phyloP scores from a whole-genome alignment of 73 alveolate genomes.

The Symbiodinium pilosum region DNA sequence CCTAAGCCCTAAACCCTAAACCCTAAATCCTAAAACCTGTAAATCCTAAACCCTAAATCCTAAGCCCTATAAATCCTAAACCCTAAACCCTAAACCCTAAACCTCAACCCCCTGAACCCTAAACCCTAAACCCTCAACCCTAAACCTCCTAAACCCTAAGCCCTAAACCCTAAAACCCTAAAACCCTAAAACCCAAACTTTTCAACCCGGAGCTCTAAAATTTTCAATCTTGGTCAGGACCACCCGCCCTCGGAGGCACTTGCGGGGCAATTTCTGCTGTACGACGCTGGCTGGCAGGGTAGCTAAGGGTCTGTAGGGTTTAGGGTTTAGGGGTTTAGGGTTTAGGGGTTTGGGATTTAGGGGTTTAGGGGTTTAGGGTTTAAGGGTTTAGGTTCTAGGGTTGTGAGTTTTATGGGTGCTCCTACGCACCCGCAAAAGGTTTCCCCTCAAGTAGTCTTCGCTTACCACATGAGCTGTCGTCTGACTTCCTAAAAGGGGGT shows the following conservation, averaged over 20 bases:
- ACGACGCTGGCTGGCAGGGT: background rate
- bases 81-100: background rate
- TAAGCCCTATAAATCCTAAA: background rate
- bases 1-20: background rate
- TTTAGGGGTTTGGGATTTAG: background rate
- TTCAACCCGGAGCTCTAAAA: background rate
- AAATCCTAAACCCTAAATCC: background rate
- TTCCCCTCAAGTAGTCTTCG: no score
- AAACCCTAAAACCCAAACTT: background rate
- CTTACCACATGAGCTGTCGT: no score
- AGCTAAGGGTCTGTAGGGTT: background rate
- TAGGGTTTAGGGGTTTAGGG: background rate
- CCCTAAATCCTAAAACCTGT: background rate
- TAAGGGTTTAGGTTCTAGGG: background rate
- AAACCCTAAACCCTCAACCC: constrained; percentile 7
- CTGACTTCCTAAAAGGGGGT: no score
- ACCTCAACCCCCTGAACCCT: background rate
- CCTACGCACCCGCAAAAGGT: no score
- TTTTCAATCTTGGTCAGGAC: background rate
- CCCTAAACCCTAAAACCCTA: background rate
- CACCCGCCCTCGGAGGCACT: constrained; percentile 7
- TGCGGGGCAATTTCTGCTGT: background rate
- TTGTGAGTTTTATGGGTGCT: background rate
- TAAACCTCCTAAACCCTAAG: background rate
- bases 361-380: background rate